phyloP scores from a whole-genome alignment of 129 eudicot species.

The Tagetes patula region DNA sequence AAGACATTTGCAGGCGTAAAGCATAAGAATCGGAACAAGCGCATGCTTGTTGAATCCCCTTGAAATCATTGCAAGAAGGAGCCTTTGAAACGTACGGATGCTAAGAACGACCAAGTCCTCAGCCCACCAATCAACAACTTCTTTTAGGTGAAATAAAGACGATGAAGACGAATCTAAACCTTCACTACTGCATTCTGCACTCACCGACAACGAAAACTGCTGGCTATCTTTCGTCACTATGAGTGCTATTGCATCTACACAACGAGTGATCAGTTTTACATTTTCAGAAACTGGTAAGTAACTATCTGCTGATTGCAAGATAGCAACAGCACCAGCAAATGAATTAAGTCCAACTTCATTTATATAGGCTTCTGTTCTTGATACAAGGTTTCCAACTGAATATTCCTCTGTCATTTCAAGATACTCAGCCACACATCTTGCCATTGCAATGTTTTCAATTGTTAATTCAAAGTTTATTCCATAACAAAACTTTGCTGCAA shows the following conservation, averaged over 20 bases:
- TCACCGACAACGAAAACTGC: constrained; percentile 35
- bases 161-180: constrained; percentile 43
- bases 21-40: constrained; percentile 78
- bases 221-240: constrained; percentile 69
- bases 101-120: constrained; percentile 75
- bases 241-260: constrained; percentile 75
- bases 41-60: constrained; percentile 83
- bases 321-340: constrained; percentile 57
- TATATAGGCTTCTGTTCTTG: constrained; percentile 72
- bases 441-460: constrained; percentile 69
- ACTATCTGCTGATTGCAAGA: constrained; percentile 60
- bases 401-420: constrained; percentile 94
- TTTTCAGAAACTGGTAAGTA: constrained; percentile 66
- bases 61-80: constrained; percentile 78
- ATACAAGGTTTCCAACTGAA: constrained; percentile 65
- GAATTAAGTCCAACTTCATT: constrained; percentile 70
- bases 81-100: constrained; percentile 79
- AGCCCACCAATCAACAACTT: constrained; percentile 91
- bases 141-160: constrained; percentile 39
- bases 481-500: constrained; percentile 92
- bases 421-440: constrained; percentile 83
- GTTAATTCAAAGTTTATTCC: constrained; percentile 77
- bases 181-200: constrained; percentile 39
- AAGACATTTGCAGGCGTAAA: constrained; percentile 75
- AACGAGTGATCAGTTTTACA: constrained; percentile 66